phyloP scores from a whole-genome alignment of 352 stramenopile species.

The Globisporangium cederbergense region DNA sequence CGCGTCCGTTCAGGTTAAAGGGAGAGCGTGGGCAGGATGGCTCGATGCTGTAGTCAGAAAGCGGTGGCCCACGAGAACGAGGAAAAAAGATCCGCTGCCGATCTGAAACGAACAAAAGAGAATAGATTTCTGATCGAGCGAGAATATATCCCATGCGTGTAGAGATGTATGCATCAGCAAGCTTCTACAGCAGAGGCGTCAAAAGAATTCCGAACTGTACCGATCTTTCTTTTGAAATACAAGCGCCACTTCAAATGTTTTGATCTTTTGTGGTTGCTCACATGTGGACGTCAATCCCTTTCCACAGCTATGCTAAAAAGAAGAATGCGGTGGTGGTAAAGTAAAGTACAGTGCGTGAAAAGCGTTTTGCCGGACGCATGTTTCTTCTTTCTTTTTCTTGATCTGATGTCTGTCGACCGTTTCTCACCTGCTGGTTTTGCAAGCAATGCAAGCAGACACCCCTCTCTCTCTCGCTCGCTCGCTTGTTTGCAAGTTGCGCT shows the following conservation, averaged over 20 bases:
- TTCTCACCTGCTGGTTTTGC: slow-evolving; percentile 3
- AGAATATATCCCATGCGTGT: background rate
- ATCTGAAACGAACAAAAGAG: background rate
- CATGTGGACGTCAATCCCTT: background rate
- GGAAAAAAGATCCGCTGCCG: background rate
- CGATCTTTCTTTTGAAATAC: no score
- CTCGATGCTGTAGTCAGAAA: background rate
- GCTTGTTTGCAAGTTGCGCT: background rate
- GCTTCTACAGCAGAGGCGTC: no score
- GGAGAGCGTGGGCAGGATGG: no score
- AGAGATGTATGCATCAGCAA: background rate
- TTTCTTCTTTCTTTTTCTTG: slow-evolving; percentile 3
- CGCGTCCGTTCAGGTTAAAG: background rate
- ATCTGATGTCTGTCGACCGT: slow-evolving; percentile 6
- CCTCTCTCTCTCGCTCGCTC: background rate
- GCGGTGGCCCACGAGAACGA: background rate
- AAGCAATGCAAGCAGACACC: background rate
- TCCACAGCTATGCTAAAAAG: background rate
- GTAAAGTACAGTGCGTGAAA: background rate
- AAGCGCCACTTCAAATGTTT: background rate
- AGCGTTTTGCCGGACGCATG: background rate
- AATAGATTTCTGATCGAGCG: background rate
- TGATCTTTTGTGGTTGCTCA: background rate
- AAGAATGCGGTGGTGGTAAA: background rate
- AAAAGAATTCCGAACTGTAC: no score